Evolutionary conservation across 345 rosid genomes (phyloP).

Genomic region (Toxicodendron radicans): DNA sequence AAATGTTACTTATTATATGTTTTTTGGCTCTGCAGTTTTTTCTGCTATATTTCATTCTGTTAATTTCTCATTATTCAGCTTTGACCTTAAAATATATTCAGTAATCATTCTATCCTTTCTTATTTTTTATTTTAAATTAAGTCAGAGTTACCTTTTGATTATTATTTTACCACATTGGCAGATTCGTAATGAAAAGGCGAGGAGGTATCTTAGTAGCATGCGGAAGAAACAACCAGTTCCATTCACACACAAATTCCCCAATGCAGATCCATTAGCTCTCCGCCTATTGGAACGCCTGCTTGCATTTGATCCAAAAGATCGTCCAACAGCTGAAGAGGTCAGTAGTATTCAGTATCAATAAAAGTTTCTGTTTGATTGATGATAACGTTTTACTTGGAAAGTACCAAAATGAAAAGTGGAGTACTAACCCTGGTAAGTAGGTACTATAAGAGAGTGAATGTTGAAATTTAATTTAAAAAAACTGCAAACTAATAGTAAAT

Average conservation of each 20-base stretch:
- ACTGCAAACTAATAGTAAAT: background rate
- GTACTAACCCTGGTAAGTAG: background rate
- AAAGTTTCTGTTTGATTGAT: background rate
- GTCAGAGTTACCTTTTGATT: slow-evolving; percentile 2
- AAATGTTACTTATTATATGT: background rate
- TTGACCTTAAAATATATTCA: slow-evolving; percentile 7
- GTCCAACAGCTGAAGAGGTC: slow-evolving; percentile 89
- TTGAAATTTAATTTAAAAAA: background rate
- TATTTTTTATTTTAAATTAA: slow-evolving; percentile 2
- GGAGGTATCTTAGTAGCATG: slow-evolving; percentile 95
- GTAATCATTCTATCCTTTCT: background rate
- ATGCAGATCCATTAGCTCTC: slow-evolving; percentile 80
- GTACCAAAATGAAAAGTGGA: background rate
- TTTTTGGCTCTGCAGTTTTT: background rate
- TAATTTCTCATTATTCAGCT: slow-evolving; percentile 1
- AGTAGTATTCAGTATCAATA: slow-evolving; percentile 10
- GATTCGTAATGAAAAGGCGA: slow-evolving; percentile 98
- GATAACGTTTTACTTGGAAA: background rate
- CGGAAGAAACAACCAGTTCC: slow-evolving; percentile 82
- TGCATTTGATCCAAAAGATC: slow-evolving; percentile 99
- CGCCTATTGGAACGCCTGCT: slow-evolving; percentile 69
- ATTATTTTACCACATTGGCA: slow-evolving; percentile 32
- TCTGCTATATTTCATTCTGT: background rate
- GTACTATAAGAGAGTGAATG: background rate
- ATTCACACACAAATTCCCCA: slow-evolving; percentile 78